These are phyloP conservation scores for Leccinum longicurvipes DNA, from an alignment of 768 basidiomycete species.

Conservation along the genomic window DNA sequence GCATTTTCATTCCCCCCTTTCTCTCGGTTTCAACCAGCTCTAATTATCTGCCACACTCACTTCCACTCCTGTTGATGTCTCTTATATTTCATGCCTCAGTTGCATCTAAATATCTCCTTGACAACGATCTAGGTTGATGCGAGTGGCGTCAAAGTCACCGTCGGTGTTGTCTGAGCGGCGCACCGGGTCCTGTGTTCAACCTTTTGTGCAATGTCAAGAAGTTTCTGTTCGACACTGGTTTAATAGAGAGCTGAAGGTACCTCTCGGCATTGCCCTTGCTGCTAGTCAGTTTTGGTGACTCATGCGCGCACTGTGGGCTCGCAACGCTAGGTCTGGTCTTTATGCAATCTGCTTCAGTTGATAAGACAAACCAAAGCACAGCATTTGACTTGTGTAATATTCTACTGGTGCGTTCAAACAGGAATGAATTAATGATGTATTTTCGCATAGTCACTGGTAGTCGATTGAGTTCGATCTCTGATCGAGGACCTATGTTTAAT, in stretches of 20 bases:
- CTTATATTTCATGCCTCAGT: no score
- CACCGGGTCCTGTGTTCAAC: no score
- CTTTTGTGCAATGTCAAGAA: no score
- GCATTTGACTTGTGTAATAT: not conserved
- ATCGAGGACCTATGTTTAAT: no score
- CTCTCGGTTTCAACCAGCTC: conserved; percentile 4
- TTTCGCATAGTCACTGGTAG: no score
- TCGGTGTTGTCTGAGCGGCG: no score
- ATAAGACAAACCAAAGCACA: not conserved
- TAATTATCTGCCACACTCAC: conserved; percentile 7
- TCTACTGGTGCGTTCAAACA: not conserved
- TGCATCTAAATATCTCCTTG: no score
- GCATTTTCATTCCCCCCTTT: conserved; percentile 14
- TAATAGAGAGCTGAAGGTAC: no score
- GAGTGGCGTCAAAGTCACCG: no score
- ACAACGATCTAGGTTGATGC: no score
- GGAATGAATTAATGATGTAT: not conserved
- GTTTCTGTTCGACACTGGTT: no score
- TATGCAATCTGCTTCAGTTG: not conserved
- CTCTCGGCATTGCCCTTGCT: not conserved
- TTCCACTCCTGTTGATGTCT: not conserved
- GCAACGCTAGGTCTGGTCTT: conserved; percentile 7
- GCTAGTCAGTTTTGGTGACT: not conserved
- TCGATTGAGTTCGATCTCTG: no score
- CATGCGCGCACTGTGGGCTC: conserved; percentile 12